Evolutionary conservation across 768 basidiomycete species (phyloP).

Genomic region (Auriculariales sp.): DNA sequence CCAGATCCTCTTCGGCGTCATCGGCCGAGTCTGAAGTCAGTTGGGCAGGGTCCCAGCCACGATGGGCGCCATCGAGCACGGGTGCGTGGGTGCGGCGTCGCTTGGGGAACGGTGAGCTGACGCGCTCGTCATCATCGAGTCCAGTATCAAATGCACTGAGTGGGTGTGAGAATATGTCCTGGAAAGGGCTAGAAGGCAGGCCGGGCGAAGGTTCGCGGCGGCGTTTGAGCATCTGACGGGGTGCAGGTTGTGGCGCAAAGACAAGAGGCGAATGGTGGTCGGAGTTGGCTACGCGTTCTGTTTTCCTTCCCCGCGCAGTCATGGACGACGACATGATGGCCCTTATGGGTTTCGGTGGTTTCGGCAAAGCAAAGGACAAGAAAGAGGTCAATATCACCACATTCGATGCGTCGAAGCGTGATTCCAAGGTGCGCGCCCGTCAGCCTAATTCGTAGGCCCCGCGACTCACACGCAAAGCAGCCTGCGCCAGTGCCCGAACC

Average conservation of each 20-base stretch:
- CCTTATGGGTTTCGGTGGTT: slow-evolving; percentile 73
- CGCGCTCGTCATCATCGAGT: neutral
- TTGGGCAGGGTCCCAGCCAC: slow-evolving; percentile 28
- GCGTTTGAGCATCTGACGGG: neutral
- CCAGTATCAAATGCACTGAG: neutral
- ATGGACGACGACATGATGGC: slow-evolving; percentile 54
- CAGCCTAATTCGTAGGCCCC: neutral
- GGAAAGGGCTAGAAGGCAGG: neutral
- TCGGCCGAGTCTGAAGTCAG: slow-evolving; percentile 12
- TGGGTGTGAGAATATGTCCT: neutral
- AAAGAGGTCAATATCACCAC: slow-evolving; percentile 57
- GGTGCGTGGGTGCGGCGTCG: slow-evolving; percentile 40
- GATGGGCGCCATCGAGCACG: slow-evolving; percentile 33
- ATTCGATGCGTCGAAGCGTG: slow-evolving; percentile 61
- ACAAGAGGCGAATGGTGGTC: neutral
- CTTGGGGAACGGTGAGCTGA: slow-evolving; percentile 21
- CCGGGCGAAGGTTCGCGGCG: neutral
- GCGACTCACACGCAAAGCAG: too few relatives aligned
- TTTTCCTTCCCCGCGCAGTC: too few relatives aligned
- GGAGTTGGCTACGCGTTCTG: too few relatives aligned
- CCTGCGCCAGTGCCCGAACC: slow-evolving; percentile 4
- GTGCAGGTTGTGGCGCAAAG: neutral
- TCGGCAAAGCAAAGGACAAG: slow-evolving; percentile 61
- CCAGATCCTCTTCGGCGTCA: slow-evolving; percentile 20
- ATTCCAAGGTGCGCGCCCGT: neutral